Evolutionary conservation across 192 early-diverging fungal species (phyloP), one percentile per base, ranked within the genome.

Genomic region (Kappamyces sp.): DNA sequence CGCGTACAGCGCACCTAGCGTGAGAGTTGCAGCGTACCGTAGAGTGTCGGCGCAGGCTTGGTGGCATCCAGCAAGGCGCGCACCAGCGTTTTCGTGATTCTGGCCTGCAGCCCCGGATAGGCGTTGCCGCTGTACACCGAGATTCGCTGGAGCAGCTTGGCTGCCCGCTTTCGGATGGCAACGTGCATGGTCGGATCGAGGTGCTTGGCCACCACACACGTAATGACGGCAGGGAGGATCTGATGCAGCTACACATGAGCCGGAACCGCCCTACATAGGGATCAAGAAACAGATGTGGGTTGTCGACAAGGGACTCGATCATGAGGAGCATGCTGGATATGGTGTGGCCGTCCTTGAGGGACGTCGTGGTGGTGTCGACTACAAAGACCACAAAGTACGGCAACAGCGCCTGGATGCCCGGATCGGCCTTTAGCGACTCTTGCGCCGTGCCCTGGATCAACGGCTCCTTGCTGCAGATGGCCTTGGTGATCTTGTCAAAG

Each of bases 301-400:
- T 99, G 45, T 83, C 77, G 22, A 98, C 71, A 12, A 99, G 61
- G 0, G 90, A 81, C 14, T 83, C 73, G 3, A 87, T 84, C 58
- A 92, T 85, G 0, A 84, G 84, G 72, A 98, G 78, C 72, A 94
- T 86, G 1, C 86, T 76, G 15, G 78, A 74, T 3, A 93, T 66
- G 0, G 86, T 65, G 3, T 73, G 74, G 41, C 93, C 69, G 60
- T 86, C 85, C 64, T 84, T 79, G 34, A 90, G 70, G 63, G 90
- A 86, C 73, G 86, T 82, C 43, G 84, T 88, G 41, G 90, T 84
- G 79, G 91, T 88, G 54, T 92, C 88, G 3, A 86, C 85, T 47
- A 95, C 84, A 57, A 94, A 90, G 68, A 91, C 85, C 8, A 95
- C 83, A 80, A 97, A 93, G 69, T 98, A 98, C 0, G 97, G 93